Base-by-base conservation (phyloP, 2,329 filamentous ascomycete species). In the Fusarium penzigii region DNA sequence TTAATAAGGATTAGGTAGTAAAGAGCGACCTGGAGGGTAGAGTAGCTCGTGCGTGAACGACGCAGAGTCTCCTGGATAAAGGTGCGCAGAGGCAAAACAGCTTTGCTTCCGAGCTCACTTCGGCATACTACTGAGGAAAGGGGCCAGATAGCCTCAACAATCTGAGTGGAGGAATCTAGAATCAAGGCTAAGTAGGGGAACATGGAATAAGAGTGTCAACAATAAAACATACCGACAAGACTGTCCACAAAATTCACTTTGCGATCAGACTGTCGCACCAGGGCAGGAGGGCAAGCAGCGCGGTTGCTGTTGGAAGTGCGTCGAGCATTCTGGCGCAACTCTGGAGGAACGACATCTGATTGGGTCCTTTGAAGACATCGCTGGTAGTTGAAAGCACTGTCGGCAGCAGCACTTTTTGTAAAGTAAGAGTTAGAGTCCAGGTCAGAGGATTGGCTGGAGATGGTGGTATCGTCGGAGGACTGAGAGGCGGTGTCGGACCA, bases 21-120 rank as follows among this genome's bases (percentile, higher is more conserved):
- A 57, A 99, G 79, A 25, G 94, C 93, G 55, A 99, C 94, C 75
- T 97, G 94, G 49, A 99, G 78, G 29, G 94, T 99, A 53, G 93
- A 97, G 76, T 97, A 99, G 76, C 92, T 97, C 41, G 94, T 96
- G 66, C 93, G 87, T 55, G 94, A 99, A 65, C 94, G 86, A 64
- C 92, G 89, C 61, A 99, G 80, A 17, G 94, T 97, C 79, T 97
- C 94, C 74, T 97, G 92, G 65, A 99, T 97, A 71, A 97, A 99
- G 48, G 89, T 96, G 62, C 92, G 89, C 65, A 99, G 80, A 53
- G 93, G 92, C 61, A 99, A 78, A 55, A 97, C 89, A 47, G 88
- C 85, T 70, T 89, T 90, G 68, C 81, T 82, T 53, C 84, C 86
- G 58, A 83, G 77, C 68, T 93, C 89, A 64, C 81, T 86, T 65